Evolutionary conservation across 371 early-diverging fungal species (phyloP).

Genomic region (Apophysomyces elegans): DNA sequence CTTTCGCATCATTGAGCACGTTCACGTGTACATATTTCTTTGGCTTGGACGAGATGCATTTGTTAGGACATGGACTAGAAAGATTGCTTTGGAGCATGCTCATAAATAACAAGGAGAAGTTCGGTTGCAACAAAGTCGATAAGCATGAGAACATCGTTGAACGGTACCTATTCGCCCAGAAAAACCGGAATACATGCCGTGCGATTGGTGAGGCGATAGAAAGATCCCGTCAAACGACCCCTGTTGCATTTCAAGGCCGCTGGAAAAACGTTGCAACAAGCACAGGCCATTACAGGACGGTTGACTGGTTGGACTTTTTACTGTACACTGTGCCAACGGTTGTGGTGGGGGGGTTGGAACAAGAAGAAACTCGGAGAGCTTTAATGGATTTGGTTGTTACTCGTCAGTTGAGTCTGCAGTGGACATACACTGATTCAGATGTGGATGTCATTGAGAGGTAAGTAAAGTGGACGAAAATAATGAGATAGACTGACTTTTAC

Average conservation of each 20-base stretch:
- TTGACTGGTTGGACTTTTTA: not conserved
- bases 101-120: not conserved
- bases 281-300: not conserved
- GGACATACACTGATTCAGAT: not conserved
- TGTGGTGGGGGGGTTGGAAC: not conserved
- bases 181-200: not conserved
- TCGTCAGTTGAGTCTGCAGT: not conserved
- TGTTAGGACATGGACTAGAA: conserved; percentile 8
- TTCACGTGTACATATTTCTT: conserved; percentile 11
- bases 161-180: not conserved
- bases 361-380: not conserved
- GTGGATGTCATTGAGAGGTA: not conserved
- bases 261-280: not conserved
- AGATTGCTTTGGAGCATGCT: not conserved
- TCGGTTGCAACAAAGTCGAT: not conserved
- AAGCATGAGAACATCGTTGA: not conserved
- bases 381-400: not conserved
- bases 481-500: not conserved
- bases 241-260: not conserved
- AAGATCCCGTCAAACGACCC: not conserved
- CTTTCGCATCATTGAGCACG: conserved; percentile 5
- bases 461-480: not conserved
- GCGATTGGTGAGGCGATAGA: not conserved
- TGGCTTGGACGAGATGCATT: not conserved
- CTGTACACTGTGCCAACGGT: not conserved